Percentiles rank a stretch among this genome's conserved stretches.
These are phyloP conservation scores for Paramyrothecium sp. DNA, from an alignment of 2,329 filamentous ascomycete species.

Conservation along the genomic window DNA sequence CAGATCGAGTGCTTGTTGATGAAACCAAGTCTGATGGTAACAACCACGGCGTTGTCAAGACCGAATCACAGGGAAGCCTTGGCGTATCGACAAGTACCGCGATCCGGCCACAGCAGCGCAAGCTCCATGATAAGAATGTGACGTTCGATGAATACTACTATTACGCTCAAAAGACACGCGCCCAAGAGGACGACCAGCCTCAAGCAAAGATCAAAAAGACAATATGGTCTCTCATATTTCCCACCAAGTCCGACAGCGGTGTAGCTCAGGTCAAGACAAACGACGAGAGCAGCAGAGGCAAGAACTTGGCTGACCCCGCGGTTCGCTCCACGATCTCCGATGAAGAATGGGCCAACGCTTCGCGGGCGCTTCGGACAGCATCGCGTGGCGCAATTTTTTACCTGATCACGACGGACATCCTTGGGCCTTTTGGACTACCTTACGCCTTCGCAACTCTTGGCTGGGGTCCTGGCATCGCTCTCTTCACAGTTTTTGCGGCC, in stretches of 20 bases:
- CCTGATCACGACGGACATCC: conserved; percentile 47
- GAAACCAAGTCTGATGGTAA: background rate
- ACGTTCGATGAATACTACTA: conserved; percentile 24
- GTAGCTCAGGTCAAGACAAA: background rate
- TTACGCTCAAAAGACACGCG: conserved; percentile 20
- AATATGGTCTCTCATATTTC: background rate
- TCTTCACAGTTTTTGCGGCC: conserved; percentile 43
- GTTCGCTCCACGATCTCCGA: conserved; percentile 13
- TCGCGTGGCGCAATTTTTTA: conserved; percentile 45
- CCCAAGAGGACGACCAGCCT: conserved; percentile 13
- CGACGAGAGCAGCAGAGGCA: background rate
- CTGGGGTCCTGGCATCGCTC: conserved; percentile 41
- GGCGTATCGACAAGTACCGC: background rate
- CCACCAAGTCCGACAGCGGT: background rate
- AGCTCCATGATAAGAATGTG: conserved; percentile 17
- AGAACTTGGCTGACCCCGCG: conserved; percentile 2
- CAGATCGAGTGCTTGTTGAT: background rate
- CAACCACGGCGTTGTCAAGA: background rate
- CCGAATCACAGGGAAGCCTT: background rate
- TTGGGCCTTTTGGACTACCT: conserved; percentile 40
- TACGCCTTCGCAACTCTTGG: conserved; percentile 30
- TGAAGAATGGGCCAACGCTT: conserved; percentile 46
- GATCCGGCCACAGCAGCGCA: conserved; percentile 8
- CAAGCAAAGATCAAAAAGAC: conserved; percentile 6
- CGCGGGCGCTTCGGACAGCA: conserved; percentile 43